Conservation (phyloP, 2,329 filamentous ascomycete genomes). For the Sphaerulina vaccinii region DNA sequence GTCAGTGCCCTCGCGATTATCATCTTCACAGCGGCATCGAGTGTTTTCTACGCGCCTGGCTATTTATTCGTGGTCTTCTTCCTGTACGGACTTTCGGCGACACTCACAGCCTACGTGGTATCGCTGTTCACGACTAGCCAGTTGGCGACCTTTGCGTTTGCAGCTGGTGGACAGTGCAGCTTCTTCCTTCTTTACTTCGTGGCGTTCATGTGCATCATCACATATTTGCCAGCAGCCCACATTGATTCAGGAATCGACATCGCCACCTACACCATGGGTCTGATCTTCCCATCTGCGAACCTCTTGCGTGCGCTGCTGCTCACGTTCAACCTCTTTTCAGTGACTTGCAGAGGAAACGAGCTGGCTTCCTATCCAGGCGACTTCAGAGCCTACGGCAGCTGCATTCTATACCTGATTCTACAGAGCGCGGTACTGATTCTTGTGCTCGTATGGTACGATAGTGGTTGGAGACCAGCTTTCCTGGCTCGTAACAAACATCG, state of each 20-base stretch:
- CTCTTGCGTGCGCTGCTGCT: conserved; percentile 73
- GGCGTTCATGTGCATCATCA: conserved; percentile 52
- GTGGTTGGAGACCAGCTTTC: conserved; percentile 62
- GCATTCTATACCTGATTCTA: conserved; percentile 76
- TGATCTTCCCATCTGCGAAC: conserved; percentile 74
- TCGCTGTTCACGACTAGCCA: conserved; percentile 78
- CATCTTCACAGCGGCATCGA: conserved; percentile 62
- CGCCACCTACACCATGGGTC: conserved; percentile 72
- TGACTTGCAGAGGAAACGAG: conserved; percentile 65
- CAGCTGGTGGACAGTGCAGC: conserved; percentile 69
- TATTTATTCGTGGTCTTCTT: conserved; percentile 81
- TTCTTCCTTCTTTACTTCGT: conserved; percentile 52
- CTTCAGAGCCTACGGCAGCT: conserved; percentile 75
- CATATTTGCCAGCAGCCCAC: conserved; percentile 67
- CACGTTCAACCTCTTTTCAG: conserved; percentile 78
- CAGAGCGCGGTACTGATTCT: conserved; percentile 71
- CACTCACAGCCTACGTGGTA: conserved; percentile 73
- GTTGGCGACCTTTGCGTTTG: conserved; percentile 79
- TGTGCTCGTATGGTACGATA: conserved; percentile 76
- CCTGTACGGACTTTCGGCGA: conserved; percentile 77
- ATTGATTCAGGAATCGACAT: conserved; percentile 67
- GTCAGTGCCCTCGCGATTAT: conserved; percentile 65
- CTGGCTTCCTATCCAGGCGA: conserved; percentile 67
- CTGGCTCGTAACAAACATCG: conserved; percentile 51
- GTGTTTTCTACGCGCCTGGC: conserved; percentile 72